Conservation (phyloP, 208 protist species). For the Leishmania arabica region DNA sequence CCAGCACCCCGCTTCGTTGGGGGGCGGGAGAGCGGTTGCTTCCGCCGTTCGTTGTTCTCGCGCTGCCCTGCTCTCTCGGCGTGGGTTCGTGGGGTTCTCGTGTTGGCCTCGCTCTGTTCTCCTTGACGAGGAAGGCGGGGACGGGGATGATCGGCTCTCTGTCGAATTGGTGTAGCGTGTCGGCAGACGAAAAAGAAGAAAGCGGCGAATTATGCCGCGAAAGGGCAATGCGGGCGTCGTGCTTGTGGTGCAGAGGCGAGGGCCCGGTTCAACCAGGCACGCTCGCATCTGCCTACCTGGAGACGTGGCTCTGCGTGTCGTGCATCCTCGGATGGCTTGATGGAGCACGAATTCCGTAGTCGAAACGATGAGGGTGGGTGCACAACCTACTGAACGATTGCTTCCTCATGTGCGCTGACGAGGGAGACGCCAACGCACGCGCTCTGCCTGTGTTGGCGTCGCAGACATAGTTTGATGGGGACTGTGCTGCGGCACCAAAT, state of each 20-base stretch:
- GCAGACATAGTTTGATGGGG: not conserved
- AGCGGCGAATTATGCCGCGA: not conserved
- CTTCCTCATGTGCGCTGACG: not conserved
- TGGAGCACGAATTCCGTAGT: not conserved
- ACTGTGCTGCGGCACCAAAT: not conserved
- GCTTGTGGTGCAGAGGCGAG: not conserved
- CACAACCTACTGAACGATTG: not conserved
- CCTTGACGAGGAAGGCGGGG: not conserved
- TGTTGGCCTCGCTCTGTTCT: not conserved
- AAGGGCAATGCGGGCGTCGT: not conserved
- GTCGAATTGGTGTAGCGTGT: no score
- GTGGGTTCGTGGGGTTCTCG: not conserved
- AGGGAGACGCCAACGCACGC: not conserved
- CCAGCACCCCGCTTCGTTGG: no score
- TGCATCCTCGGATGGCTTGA: not conserved
- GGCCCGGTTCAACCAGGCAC: not conserved
- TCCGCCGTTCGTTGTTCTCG: no score
- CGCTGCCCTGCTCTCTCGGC: slow-evolving; percentile 13
- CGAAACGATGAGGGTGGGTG: not conserved
- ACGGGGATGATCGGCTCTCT: not conserved
- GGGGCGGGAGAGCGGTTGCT: no score
- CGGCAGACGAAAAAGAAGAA: no score
- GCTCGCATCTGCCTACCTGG: not conserved
- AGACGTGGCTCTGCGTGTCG: not conserved
- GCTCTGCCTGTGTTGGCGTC: not conserved